Evolutionary conservation across 1,139 yeast species (phyloP).

Genomic region (Keqinozyma sinolaborantium): DNA sequence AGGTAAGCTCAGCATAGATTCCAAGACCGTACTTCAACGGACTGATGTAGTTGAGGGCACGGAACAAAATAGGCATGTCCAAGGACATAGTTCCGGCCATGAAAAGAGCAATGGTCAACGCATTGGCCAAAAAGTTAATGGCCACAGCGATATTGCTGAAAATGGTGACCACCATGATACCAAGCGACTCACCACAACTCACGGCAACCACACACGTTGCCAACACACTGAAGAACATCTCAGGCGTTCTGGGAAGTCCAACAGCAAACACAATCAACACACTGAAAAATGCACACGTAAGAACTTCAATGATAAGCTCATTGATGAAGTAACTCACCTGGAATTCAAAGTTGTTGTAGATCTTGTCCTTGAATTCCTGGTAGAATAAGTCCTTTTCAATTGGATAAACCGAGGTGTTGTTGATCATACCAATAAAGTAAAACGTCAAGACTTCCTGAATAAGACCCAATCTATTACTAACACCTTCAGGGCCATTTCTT

Average conservation of each 20-base stretch:
- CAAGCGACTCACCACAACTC: slow-evolving; percentile 80
- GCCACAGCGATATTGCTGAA: slow-evolving; percentile 79
- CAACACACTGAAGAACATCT: slow-evolving; percentile 64
- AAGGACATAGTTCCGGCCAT: slow-evolving; percentile 89
- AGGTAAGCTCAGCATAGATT: slow-evolving; percentile 39
- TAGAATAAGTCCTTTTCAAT: slow-evolving; percentile 70
- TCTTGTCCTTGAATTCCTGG: slow-evolving; percentile 73
- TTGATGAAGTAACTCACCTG: slow-evolving; percentile 60
- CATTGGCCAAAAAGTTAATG: slow-evolving; percentile 61
- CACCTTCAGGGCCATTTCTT: slow-evolving; percentile 53
- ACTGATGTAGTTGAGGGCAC: slow-evolving; percentile 66
- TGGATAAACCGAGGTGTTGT: slow-evolving; percentile 74
- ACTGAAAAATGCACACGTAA: slow-evolving; percentile 58
- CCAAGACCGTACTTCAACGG: slow-evolving; percentile 73
- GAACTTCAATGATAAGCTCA: slow-evolving; percentile 71
- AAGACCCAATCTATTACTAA: slow-evolving; percentile 66
- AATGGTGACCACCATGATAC: slow-evolving; percentile 72
- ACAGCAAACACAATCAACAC: slow-evolving; percentile 63
- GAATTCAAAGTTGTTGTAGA: slow-evolving; percentile 67
- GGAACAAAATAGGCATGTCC: slow-evolving; percentile 65
- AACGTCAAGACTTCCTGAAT: slow-evolving; percentile 71
- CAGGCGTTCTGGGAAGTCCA: slow-evolving; percentile 69
- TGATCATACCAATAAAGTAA: slow-evolving; percentile 77
- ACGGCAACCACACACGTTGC: slow-evolving; percentile 53
- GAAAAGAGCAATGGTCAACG: slow-evolving; percentile 65